These are phyloP conservation scores for Vaccinium vitisidaea DNA, from an alignment of 148 eudicot species.

Conservation along the genomic window DNA sequence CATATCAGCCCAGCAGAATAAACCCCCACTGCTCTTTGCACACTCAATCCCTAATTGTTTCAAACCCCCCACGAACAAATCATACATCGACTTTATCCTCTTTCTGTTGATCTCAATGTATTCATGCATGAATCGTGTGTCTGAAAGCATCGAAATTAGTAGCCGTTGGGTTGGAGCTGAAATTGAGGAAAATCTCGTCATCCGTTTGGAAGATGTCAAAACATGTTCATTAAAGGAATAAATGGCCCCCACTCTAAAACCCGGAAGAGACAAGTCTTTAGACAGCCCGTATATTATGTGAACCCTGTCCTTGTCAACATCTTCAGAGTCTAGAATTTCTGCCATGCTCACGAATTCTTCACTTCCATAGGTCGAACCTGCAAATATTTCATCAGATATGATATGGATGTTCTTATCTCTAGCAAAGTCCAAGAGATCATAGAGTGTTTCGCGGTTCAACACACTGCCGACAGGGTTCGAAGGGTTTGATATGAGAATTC, in stretches of 20 bases:
- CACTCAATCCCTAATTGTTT: slow-evolving; percentile 60
- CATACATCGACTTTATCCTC: slow-evolving; percentile 53
- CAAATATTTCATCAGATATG: slow-evolving; percentile 76
- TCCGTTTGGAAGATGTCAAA: slow-evolving; percentile 58
- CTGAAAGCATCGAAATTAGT: slow-evolving; percentile 69
- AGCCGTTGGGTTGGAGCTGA: slow-evolving; percentile 79
- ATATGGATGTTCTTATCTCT: slow-evolving; percentile 84
- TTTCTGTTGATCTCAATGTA: slow-evolving; percentile 45
- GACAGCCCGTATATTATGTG: slow-evolving; percentile 80
- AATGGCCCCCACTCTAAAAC: slow-evolving; percentile 70
- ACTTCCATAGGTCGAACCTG: slow-evolving; percentile 60
- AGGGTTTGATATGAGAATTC: slow-evolving; percentile 71
- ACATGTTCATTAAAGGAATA: slow-evolving; percentile 65
- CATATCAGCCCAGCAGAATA: slow-evolving; percentile 86
- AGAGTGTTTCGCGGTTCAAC: slow-evolving; percentile 48
- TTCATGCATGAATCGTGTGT: slow-evolving; percentile 46
- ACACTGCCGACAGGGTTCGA: slow-evolving; percentile 83
- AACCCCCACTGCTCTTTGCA: slow-evolving; percentile 71
- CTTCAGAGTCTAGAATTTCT: slow-evolving; percentile 62
- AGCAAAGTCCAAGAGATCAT: slow-evolving; percentile 59
- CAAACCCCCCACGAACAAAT: slow-evolving; percentile 64
- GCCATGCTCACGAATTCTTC: slow-evolving; percentile 78
- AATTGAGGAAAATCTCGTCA: slow-evolving; percentile 71
- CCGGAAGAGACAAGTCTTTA: slow-evolving; percentile 68
- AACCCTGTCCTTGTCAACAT: slow-evolving; percentile 63